Percentiles rank a stretch among this genome's conserved stretches.
These are phyloP conservation scores for Tricholoma hemisulphureum DNA, from an alignment of 768 basidiomycete genomes.

Conservation along the genomic window DNA sequence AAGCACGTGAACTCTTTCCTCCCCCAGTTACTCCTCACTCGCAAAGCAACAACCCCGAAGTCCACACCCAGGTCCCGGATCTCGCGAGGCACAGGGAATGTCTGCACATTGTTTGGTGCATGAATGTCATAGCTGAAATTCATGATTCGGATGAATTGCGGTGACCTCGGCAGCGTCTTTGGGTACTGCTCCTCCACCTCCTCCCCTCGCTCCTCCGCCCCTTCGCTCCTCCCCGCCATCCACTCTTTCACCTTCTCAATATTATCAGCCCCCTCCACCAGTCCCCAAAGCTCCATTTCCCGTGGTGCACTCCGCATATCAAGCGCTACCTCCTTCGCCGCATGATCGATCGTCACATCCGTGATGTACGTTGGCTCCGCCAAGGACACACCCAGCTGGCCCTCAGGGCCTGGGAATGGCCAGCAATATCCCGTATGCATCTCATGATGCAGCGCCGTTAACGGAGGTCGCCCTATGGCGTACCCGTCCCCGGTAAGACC, in stretches of 20 bases:
- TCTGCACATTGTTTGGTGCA: constrained; percentile 65
- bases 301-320: constrained; percentile 80
- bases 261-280: constrained; percentile 80
- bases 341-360: constrained; percentile 85
- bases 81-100: constrained; percentile 70
- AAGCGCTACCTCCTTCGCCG: constrained; percentile 75
- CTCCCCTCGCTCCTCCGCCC: constrained; percentile 30
- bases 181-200: constrained; percentile 42
- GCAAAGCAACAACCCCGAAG: constrained; percentile 80
- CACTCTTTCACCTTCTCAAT: constrained; percentile 57
- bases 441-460: constrained; percentile 87
- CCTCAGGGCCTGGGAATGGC: constrained; percentile 79
- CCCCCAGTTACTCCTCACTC: constrained; percentile 87
- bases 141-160: constrained; percentile 63
- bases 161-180: constrained; percentile 42
- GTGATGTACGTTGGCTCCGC: constrained; percentile 72
- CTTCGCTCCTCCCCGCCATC: constrained; percentile 38
- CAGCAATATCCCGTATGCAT: constrained; percentile 85
- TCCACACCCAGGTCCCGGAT: constrained; percentile 72
- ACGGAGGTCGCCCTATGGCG: constrained; percentile 75
- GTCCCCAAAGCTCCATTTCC: constrained; percentile 88
- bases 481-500: constrained; percentile 61
- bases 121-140: constrained; percentile 65
- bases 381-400: constrained; percentile 82
- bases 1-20: constrained; percentile 80